A percentile compares a stretch with the other conserved stretches of the same genome.
Conservation (phyloP, 768 basidiomycete species). For the Suillus weaverae region DNA sequence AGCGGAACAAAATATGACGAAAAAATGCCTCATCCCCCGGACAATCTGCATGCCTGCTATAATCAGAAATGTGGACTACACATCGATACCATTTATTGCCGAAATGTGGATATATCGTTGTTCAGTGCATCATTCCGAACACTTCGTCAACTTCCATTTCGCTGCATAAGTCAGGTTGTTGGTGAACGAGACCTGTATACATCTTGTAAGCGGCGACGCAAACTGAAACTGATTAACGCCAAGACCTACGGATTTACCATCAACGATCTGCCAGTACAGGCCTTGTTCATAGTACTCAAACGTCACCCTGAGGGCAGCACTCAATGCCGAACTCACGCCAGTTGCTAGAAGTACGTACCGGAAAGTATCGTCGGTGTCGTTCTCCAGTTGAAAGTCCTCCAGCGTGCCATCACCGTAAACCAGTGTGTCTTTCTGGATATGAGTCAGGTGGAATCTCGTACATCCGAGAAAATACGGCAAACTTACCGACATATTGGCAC, state of each 20-base stretch:
- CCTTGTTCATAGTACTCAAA: neutral
- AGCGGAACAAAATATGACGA: neutral
- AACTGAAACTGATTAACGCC: neutral
- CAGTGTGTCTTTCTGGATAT: neutral
- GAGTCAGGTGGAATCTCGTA: neutral
- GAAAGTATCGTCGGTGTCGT: neutral
- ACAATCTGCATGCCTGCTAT: neutral
- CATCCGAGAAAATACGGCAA: neutral
- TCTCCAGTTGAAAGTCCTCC: neutral
- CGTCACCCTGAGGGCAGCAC: neutral
- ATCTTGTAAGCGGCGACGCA: neutral
- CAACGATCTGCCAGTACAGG: neutral
- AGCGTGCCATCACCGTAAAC: neutral
- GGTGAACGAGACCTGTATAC: neutral
- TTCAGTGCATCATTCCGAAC: neutral
- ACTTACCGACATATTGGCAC: neutral
- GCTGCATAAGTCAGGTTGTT: neutral
- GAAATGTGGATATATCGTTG: neutral
- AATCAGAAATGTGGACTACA: neutral
- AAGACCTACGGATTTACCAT: neutral
- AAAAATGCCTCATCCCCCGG: too few species aligned
- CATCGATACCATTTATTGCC: neutral
- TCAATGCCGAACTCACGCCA: neutral
- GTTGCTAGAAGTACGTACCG: neutral
- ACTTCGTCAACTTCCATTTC: neutral